phyloP scores from a whole-genome alignment of 1,284 basidiomycete species.

The Apiotrichum gracile region DNA sequence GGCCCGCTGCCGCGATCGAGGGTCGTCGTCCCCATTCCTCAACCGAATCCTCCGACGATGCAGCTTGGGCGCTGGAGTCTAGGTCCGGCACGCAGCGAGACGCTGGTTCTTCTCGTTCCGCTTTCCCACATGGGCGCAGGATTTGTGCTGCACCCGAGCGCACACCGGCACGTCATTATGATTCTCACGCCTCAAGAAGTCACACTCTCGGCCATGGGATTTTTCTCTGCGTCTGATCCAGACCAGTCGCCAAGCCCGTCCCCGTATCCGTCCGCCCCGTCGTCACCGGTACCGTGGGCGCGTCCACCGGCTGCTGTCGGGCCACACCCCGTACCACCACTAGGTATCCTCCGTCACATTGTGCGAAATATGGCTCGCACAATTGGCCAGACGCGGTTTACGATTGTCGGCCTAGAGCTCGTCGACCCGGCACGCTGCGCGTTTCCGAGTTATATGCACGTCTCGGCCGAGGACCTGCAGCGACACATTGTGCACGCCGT shows the following conservation, averaged over 20 bases:
- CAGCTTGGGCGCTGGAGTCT: background rate
- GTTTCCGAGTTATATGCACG: too few species aligned
- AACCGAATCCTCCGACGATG: background rate
- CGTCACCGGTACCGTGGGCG: background rate
- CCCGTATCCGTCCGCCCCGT: background rate
- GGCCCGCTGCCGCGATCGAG: background rate
- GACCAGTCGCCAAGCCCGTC: background rate
- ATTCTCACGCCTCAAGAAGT: background rate
- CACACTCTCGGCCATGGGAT: background rate
- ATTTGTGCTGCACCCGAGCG: background rate
- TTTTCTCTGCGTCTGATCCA: background rate
- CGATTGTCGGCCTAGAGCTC: background rate
- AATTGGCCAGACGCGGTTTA: background rate
- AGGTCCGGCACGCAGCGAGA: background rate
- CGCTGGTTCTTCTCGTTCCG: background rate
- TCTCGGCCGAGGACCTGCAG: background rate
- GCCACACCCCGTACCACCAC: background rate
- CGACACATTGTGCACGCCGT: background rate
- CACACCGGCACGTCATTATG: background rate
- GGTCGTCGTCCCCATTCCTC: background rate
- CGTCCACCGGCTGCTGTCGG: background rate
- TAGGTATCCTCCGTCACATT: background rate
- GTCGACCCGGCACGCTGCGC: background rate
- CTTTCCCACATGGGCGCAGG: background rate
- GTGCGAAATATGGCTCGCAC: background rate